A percentile compares a stretch with the other conserved stretches of the same genome.
Evolutionary conservation across 2,329 filamentous ascomycete species (phyloP).

Genomic region (Epichloe festucae): DNA sequence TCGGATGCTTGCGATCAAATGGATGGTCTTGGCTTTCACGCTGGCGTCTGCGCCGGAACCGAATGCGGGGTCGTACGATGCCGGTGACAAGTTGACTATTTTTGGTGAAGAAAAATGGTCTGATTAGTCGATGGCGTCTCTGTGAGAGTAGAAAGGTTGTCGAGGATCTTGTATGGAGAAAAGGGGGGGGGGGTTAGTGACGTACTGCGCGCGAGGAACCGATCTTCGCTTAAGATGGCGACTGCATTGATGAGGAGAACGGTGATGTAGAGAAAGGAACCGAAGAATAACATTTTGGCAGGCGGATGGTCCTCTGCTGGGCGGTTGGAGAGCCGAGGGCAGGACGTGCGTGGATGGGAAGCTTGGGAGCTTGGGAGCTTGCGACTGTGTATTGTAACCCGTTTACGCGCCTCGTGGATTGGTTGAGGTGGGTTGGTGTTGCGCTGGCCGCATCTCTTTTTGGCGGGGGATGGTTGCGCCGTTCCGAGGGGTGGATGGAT

Average conservation of each 20-base stretch:
- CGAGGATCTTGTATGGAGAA: background rate
- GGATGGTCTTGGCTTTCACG: conserved; percentile 76
- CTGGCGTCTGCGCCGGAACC: conserved; percentile 60
- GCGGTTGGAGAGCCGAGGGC: background rate
- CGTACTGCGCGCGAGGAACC: conserved; percentile 63
- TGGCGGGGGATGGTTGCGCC: conserved; percentile 19
- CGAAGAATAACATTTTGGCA: conserved; percentile 51
- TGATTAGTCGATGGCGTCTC: background rate
- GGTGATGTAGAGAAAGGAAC: conserved; percentile 62
- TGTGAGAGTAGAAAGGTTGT: background rate
- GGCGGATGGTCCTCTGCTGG: background rate
- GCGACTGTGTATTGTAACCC: background rate
- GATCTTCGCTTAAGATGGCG: conserved; percentile 86
- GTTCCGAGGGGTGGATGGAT: conserved; percentile 14
- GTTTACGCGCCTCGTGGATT: background rate
- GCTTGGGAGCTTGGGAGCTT: background rate
- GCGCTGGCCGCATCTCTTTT: background rate
- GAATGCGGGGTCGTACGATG: conserved; percentile 63
- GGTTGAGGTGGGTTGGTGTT: background rate
- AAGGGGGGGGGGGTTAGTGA: background rate
- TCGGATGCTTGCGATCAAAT: conserved; percentile 79
- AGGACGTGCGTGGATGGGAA: background rate
- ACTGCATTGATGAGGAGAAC: conserved; percentile 89
- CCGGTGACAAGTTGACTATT: conserved; percentile 62
- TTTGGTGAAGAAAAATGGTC: conserved; percentile 5